Evolutionary conservation across 2,329 filamentous ascomycete species (phyloP).

Genomic region (Fusarium multiceps): DNA sequence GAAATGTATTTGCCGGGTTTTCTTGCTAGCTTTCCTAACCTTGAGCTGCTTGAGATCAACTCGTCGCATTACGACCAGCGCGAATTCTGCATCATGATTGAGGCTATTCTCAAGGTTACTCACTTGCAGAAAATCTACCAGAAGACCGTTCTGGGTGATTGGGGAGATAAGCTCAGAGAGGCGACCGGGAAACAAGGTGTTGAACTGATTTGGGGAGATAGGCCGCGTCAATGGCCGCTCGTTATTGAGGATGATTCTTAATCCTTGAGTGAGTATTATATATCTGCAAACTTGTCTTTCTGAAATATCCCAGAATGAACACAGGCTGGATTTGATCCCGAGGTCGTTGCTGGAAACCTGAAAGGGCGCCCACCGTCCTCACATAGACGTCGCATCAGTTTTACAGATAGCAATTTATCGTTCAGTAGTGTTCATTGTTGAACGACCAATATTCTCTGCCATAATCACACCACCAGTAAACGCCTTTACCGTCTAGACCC

Average conservation of each 20-base stretch:
- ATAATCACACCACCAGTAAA: not conserved
- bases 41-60: slow-evolving; percentile 52
- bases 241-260: slow-evolving; percentile 25
- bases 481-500: not conserved
- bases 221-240: slow-evolving; percentile 49
- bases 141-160: slow-evolving; percentile 45
- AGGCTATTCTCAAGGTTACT: slow-evolving; percentile 48
- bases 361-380: not conserved
- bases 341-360: not conserved
- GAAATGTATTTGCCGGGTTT: slow-evolving; percentile 51
- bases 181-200: slow-evolving; percentile 43
- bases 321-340: not conserved
- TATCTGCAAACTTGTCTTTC: not conserved
- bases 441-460: not conserved
- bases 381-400: not conserved
- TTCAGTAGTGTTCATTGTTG: not conserved
- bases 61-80: slow-evolving; percentile 46
- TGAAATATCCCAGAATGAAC: not conserved
- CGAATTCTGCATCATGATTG: slow-evolving; percentile 48
- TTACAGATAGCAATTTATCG: not conserved
- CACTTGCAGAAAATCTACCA: slow-evolving; percentile 51
- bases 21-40: slow-evolving; percentile 52
- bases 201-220: slow-evolving; percentile 47
- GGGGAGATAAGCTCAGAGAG: slow-evolving; percentile 47
- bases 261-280: not conserved